Conservation (phyloP, 306 rosid genomes). For the Senna siamea region DNA sequence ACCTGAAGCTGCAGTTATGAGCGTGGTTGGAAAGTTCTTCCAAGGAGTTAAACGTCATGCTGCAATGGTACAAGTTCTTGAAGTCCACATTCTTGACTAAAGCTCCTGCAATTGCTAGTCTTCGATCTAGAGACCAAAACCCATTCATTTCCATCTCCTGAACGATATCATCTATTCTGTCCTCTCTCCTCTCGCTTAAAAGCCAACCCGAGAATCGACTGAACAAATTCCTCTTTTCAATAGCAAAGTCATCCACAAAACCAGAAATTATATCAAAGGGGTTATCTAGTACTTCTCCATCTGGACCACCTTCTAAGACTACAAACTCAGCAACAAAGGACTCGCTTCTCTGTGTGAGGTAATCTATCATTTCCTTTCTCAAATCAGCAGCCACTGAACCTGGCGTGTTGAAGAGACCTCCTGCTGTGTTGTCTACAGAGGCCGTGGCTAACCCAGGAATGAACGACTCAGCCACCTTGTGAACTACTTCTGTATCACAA, state of each 20-base stretch:
- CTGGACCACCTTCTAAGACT: slow-evolving; percentile 61
- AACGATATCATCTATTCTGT: slow-evolving; percentile 79
- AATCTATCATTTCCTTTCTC: slow-evolving; percentile 82
- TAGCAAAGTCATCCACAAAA: slow-evolving; percentile 76
- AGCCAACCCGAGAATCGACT: slow-evolving; percentile 78
- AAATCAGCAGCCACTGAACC: slow-evolving; percentile 70
- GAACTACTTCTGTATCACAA: slow-evolving; percentile 65
- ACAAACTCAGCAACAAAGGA: slow-evolving; percentile 71
- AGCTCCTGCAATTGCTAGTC: slow-evolving; percentile 54
- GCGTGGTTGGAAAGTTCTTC: slow-evolving; percentile 63
- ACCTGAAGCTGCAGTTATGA: slow-evolving; percentile 56
- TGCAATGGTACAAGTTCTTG: slow-evolving; percentile 64
- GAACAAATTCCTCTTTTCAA: slow-evolving; percentile 68
- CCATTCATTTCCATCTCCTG: slow-evolving; percentile 78
- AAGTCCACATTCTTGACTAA: slow-evolving; percentile 77
- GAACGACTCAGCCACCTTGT: slow-evolving; percentile 74
- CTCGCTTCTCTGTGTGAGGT: slow-evolving; percentile 68
- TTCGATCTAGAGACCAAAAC: slow-evolving; percentile 73
- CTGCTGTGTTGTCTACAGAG: slow-evolving; percentile 79
- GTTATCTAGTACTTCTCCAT: slow-evolving; percentile 56
- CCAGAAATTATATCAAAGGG: slow-evolving; percentile 75
- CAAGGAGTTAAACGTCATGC: slow-evolving; percentile 47
- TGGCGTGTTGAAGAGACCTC: slow-evolving; percentile 67
- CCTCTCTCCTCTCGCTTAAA: slow-evolving; percentile 83
- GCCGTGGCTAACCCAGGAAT: slow-evolving; percentile 81